Evolutionary conservation across 116 monocot genomes (phyloP), one percentile per base, ranked within the genome.

Genomic region (Trichopus zeylanicus): DNA sequence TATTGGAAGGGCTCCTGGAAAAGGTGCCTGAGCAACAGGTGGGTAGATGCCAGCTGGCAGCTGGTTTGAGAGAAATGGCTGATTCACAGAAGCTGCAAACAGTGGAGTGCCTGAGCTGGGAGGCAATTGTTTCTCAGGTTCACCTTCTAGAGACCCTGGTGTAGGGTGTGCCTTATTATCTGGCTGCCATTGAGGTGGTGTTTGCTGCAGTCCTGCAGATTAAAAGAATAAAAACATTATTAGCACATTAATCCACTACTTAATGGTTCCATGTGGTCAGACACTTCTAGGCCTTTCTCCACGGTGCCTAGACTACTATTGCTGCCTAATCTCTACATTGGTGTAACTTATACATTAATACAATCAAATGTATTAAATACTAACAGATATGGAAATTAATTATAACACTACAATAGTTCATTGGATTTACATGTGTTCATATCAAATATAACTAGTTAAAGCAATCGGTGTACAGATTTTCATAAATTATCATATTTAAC

Each of bases 181-280:
- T 3, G 51, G 49, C 49, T 76, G 76, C 80, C 83, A 80, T 29
- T 77, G 73, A 15, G 39, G 52, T 11, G 65, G 55, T 39, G 53
- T 20, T 51, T 51, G 75, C 18, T 67, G 68, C 46, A 39, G 53
- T 51, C 73, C 79, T 76, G 64, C 34, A 72, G 42, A 26, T 23
- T 49, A 2, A 7, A 24, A 46, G 46, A 16, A 15, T 7, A 46
- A 16, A 46, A 33, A 33, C 32, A 33, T 8, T n/a, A n/a, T 33
- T 8, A 33, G 8, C 8, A 33, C 32, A 33, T 33, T 5, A 4
- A 33, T 5, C 32, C 32, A 33, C 4, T 8, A 5, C 32, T 33
- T 33, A 8, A 5, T 33, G 4, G 32, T 33, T 33, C n/a, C n/a
- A n/a, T n/a, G n/a, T n/a, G n/a, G n/a, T n/a, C n/a, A n/a, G n/a